Percentiles rank a stretch among this genome's conserved stretches.
Conservation (phyloP, 225 moss, liverwort and hornwort species). For the Anthoceros angustus region DNA sequence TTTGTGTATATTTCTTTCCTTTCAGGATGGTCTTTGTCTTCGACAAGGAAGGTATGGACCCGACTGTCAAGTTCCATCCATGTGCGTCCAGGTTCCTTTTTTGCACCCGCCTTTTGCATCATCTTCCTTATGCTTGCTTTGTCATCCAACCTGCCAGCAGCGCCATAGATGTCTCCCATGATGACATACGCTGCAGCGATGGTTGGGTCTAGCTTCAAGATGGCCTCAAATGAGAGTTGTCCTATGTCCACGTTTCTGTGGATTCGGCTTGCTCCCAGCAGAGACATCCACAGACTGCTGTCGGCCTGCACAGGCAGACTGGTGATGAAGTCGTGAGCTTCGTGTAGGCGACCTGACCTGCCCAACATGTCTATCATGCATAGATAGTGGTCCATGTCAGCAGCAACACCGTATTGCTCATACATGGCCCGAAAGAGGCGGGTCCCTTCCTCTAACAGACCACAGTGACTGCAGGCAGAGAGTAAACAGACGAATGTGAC, state of each 20-base stretch:
- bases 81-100: background rate
- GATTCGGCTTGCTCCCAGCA: background rate
- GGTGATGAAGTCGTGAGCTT: background rate
- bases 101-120: background rate
- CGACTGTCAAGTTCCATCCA: background rate
- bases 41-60: background rate
- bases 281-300: background rate
- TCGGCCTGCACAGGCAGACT: background rate
- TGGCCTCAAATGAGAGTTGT: background rate
- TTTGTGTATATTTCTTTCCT: background rate
- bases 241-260: background rate
- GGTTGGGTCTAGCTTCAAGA: background rate
- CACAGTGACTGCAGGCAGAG: background rate
- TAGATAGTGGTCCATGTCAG: background rate
- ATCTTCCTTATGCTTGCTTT: background rate
- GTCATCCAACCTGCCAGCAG: background rate
- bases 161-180: background rate
- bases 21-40: background rate
- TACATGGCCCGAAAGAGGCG: background rate
- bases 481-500: background rate
- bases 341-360: background rate
- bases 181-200: background rate
- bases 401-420: background rate
- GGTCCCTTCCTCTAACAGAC: background rate
- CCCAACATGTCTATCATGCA: background rate